Percentiles rank a stretch among this genome's conserved stretches.
Evolutionary conservation across 2,329 filamentous ascomycete species (phyloP).

Genomic region (Penicillium sp.): DNA sequence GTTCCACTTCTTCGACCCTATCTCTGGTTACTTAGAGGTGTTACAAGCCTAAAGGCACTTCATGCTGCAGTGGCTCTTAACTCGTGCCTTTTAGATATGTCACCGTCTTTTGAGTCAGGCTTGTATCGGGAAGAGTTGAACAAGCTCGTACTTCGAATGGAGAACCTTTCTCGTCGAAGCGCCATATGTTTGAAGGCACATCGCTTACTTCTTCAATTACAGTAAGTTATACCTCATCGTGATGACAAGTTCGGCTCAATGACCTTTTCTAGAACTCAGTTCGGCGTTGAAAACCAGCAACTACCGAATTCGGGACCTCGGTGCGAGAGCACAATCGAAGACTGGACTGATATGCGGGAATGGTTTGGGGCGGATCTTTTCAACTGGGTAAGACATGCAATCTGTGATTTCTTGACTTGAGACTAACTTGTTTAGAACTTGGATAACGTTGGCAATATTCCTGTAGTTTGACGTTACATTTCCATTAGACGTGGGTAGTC

Average conservation of each 20-base stretch:
- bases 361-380: conserved; percentile 1
- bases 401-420: neutral
- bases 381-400: neutral
- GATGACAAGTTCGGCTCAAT: neutral
- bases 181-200: neutral
- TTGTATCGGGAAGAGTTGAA: neutral
- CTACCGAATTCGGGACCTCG: neutral
- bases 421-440: neutral
- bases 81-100: conserved; percentile 12
- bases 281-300: neutral
- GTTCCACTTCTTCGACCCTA: conserved; percentile 17
- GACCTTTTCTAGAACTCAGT: neutral
- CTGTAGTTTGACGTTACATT: neutral
- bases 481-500: neutral
- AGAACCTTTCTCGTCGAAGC: neutral
- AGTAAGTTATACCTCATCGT: neutral
- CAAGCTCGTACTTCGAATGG: neutral
- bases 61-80: conserved; percentile 22
- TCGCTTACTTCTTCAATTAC: neutral
- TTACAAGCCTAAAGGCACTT: conserved; percentile 23
- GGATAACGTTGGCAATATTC: neutral
- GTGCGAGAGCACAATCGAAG: conserved; percentile 14
- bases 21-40: conserved; percentile 21
- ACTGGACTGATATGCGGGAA: conserved; percentile 19
- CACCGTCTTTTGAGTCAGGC: neutral